Evolutionary conservation across 768 basidiomycete genomes (phyloP), one percentile per base, ranked within the genome.

Genomic region (Rhodocollybia butyracea): DNA sequence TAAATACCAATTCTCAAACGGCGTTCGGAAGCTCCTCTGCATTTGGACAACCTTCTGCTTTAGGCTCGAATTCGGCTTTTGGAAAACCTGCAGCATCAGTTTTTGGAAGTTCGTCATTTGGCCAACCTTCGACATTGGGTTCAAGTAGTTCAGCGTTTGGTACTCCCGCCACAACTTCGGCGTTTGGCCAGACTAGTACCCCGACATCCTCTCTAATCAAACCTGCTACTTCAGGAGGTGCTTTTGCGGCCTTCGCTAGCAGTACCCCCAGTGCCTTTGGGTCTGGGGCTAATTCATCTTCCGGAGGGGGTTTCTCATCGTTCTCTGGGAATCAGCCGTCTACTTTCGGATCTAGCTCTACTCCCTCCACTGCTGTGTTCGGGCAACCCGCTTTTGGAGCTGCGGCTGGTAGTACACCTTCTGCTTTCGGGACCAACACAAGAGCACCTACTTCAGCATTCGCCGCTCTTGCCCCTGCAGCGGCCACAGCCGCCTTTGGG

Each of bases 271-370:
- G 46, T 51, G 55, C 46, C 10, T 55, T 65, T 36, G 60, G 55
- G 19, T 61, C 66, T 2, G 51, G 51, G 29, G 57, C 57, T 26
- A 31, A 32, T 55, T 45, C 22, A 30, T 68, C 67, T 30, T 65
- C 70, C 8, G 31, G 31, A 2, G 59, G 68, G 39, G 68, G 63
- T 2, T 71, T 69, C 48, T 66, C 73, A 30, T 63, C 68, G 15
- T 74, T 74, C 56, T 62, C 69, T 32, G 60, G 38, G 11, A 22
- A 21, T 10, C 46, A 57, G 36, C 55, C 55, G 3, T 51, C 55
- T n/a, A 26, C 48, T 3, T 57, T 57, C 31, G 34, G 32, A 5
- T 8, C 55, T 31, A n/a, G 32, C 7, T 29, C 19, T 38, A 15
- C 38, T 10, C 17, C 40, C 22, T n/a, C 45, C 24, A 22, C 41